Base-by-base conservation (phyloP, 257 asterid genomes). In the Linaria vulgaris region DNA sequence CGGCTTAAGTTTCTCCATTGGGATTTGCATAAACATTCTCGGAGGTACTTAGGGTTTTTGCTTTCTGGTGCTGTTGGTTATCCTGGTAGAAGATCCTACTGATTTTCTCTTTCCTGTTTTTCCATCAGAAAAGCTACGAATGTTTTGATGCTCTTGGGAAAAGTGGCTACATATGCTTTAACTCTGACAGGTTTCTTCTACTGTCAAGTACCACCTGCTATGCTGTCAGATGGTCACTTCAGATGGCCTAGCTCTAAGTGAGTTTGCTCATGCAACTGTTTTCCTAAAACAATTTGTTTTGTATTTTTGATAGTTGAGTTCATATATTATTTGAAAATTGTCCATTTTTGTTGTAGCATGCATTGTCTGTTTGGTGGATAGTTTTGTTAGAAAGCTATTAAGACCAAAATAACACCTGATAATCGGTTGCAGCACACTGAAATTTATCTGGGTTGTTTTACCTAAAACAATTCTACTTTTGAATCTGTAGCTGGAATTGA, bases 1-100 rank as follows among this genome's bases (percentile, higher is more conserved):
- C 92, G 81, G 57, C 96, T 92, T 63, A 92, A 79, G 79, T 92
- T 92, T 77, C 96, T 92, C 61, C 99, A 92, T 75, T 89, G 86
- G 97, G 99, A 92, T 77, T 79, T 94, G 83, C 73, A 90, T 77
- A 94, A 89, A 74, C 96, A 94, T 80, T 94, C 99, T 14, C 90
- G 86, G 66, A 81, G 99, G 99, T 94, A 78, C 59, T 51, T 61
- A 48, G 14, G 55, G 23, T 47, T 68, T 67, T 30, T 52, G 50
- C 47, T 56, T 73, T 48, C 22, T 71, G 13, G 41, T 44, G 24
- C 56, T 56, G 37, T 64, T 59, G 39, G 48, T 69, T 69, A 61
- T 61, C 25, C 62, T 59, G 66, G 24, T 64, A 31, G 14, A 49
- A 38, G 38, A 61, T 63, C 69, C 64, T 49, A 77, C 74, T 59